Evolutionary conservation across 2,329 filamentous ascomycete genomes (phyloP), one percentile per base, ranked within the genome.

Genomic region (Aspergillus tubingensis): DNA sequence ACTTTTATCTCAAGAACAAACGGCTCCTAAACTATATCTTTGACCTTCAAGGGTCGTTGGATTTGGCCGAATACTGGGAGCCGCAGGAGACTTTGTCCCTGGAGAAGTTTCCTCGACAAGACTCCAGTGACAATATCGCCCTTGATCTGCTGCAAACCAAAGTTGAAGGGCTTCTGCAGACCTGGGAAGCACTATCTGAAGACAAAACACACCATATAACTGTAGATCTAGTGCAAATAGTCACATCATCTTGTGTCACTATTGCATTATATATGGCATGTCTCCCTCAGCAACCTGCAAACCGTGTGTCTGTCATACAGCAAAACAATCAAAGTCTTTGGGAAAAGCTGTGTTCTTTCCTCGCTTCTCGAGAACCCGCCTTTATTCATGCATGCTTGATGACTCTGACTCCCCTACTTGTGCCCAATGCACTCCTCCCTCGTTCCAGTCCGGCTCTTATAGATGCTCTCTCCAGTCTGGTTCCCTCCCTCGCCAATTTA

Each of bases 21-120:
- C 67, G 75, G 5, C 70, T 86, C 6, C 69, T 81, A 32, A 69
- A 77, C 7, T 87, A 86, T 67, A 70, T 86, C 4, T 78, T 86
- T 30, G 63, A 76, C 79, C 60, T 72, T 68, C 38, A 70, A 54
- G 57, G 27, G n/a, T 56, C 54, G 32, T 52, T 68, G 19, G 54
- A 65, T 19, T 39, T 62, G 48, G 62, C 64, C 25, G 60, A 74
- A 41, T 64, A 69, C 15, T 75, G 72, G 72, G 57, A 56, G n/a
- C 21, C 55, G 27, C 59, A 70, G 39, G 62, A 68, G 11, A 53
- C 54, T 21, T 54, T 70, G 48, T 62, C 52, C 15, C 48, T 76
- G 39, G 62, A 69, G 27, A 25, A 62, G 43, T 73, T 68, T 21
- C 60, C 62, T 44, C 72, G 72, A 43, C 69, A 70, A 41, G 72